Base-by-base conservation (phyloP, 2,329 filamentous ascomycete species). In the Madurella mycetomatis region DNA sequence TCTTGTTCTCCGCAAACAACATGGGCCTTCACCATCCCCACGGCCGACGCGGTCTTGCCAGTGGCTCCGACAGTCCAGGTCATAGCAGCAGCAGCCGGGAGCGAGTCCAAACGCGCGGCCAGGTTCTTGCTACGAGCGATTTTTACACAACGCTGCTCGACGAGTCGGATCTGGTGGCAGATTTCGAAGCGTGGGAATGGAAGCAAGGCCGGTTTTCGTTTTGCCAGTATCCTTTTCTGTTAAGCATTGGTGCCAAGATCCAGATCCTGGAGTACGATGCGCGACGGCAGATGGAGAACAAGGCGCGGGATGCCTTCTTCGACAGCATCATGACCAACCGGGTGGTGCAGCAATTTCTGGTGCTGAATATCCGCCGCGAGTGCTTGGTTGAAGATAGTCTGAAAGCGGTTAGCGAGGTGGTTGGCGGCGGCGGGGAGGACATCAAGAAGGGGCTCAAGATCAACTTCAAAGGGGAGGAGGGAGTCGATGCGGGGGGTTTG, bases 221-320 rank as follows among this genome's bases (percentile, higher is more conserved):
- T 66, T 96, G 91, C 67, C 90, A 95, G 67, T 95, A 95, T 64
- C 90, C 92, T 0, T 95, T 96, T 65, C 85, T 96, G 62, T 77
- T 96, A 41, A 95, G 90, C 58, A 91, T 96, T 60, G 92, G 90
- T 76, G 87, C 91, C 30, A 96, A 96, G 70, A 95, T 94, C 55
- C 87, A 87, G 60, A 92, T 96, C 45, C 76, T 96, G 63, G 90
- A 96, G 66, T 83, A 95, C 64, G 92, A 96, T 69, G 89, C 90
- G 8, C 83, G 86, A 58, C 82, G 91, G 8, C 90, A 96, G 69
- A 96, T 96, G 91, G 86, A 90, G 65, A 84, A 83, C 59, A 92
- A 90, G 68, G 91, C 91, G 9, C 81, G 91, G 47, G 89, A 96
- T 66, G 90, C 91, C 2, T 95, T 95, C 69, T 95, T 96, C 66